Base-by-base conservation (phyloP, 2,329 filamentous ascomycete genomes). In the Aspergillus uvarum region DNA sequence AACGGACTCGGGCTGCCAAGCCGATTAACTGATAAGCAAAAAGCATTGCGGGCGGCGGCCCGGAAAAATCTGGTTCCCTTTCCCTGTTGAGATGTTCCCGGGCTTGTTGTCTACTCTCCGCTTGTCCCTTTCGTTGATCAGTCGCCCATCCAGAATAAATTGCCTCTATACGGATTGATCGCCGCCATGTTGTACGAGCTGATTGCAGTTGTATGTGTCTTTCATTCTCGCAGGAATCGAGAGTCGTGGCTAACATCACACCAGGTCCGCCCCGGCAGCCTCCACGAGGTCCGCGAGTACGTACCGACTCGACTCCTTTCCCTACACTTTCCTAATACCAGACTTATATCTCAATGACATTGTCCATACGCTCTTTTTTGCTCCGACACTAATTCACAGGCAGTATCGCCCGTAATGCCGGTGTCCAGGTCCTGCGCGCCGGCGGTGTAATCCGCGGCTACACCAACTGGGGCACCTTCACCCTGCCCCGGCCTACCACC, bases 251-350 rank as follows among this genome's bases (percentile, higher is more conserved):
- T 61, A 51, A 59, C 54, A 56, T 53, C 58, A 44, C 7, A 44
- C 32, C 74, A 98, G 95, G 92, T 96, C 81, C 94, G 95, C 74
- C 91, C 92, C 68, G 91, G 91, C 83, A 94, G 87, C 79, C 81
- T 97, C 74, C 82, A 84, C 74, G 94, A 98, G 84, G 93, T 97
- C 72, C 96, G 94, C 87, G 94, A 98, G 92, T 97, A 87, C 68
- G 85, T 81, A 47, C 47, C 54, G 57, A 57, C 56, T 55, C 21
- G 55, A 35, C 29, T 24, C 42, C 48, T 56, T 42, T 57, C 31
- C 47, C 31, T 47, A 22, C 11, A 54, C 14, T 16, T 14, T 44
- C 0, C 19, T 21, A 24, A 10, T 24, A n/a, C 14, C 14, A 24
- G 6, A 47, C 35, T 35, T 4, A 10, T 5, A 35, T 5, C 16